Evolutionary conservation across 805 yeast species (phyloP), one percentile per base, ranked within the genome.

Genomic region (Saturnispora halmiae): DNA sequence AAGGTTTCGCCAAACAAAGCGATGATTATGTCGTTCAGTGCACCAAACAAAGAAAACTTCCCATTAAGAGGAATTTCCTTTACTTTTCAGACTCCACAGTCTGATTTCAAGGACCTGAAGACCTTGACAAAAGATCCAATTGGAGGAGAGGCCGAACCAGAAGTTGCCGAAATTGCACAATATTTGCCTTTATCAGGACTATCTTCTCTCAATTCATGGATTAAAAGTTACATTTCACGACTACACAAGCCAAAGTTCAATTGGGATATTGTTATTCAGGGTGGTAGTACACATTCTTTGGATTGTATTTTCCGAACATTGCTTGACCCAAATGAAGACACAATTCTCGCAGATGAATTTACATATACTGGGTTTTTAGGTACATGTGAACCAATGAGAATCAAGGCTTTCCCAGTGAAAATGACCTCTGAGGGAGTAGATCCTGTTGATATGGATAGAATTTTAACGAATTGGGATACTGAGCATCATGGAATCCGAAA

Each of bases 211-310:
- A 53, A 65, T 34, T 40, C 53, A 3, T 73, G 67, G 57, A 46
- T 68, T 42, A 62, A 52, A 43, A 62, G 63, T 20, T 75, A 73
- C 54, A 66, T 74, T 18, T 44, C 44, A n/a, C 40, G 52, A 44
- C 63, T 66, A 42, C 78, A 73, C 54, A 53, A 56, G 18, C 67
- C 69, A 15, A 60, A 61, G 4, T 72, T 71, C 45, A 70, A 81
- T 57, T 88, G 95, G 95, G 80, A 73, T 49, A 60, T 76, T 25
- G 61, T 86, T 27, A 62, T 79, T 49, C 73, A 85, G 38, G 72
- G 79, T 11, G 97, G 97, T 49, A 84, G 83, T 65, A 88, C 96
- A n/a, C 84, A 83, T 60, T 74, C 84, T 4, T 79, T 94, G 80
- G 96, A 88, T 53, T 72, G 90, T 3, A 69, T 78, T 20, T 70